Evolutionary conservation across 1,139 yeast species (phyloP).

Genomic region (Kodamaea anthophila): DNA sequence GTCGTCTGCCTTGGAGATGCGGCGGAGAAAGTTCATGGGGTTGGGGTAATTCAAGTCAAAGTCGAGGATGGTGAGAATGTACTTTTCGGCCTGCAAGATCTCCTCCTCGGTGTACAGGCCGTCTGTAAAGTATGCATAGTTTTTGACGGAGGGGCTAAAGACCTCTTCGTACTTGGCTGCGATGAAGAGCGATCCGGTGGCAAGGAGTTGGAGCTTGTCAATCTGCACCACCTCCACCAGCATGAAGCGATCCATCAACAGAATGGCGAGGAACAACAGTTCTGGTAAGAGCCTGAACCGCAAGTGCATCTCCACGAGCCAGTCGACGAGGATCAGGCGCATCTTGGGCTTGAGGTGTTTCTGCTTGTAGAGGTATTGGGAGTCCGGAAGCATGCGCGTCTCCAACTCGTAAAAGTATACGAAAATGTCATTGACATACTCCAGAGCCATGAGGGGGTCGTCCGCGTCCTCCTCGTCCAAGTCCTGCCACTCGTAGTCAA

Average conservation of each 20-base stretch:
- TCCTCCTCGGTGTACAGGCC: conserved; percentile 81
- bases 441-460: conserved; percentile 94
- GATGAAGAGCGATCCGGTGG: conserved; percentile 83
- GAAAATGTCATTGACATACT: conserved; percentile 84
- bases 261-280: conserved; percentile 81
- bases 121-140: conserved; percentile 85
- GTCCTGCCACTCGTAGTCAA: conserved; percentile 76
- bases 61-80: conserved; percentile 65
- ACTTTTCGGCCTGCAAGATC: conserved; percentile 81
- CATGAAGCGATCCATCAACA: conserved; percentile 87
- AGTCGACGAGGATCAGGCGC: conserved; percentile 87
- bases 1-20: conserved; percentile 92
- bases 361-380: conserved; percentile 69
- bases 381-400: conserved; percentile 68
- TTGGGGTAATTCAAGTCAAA: conserved; percentile 86
- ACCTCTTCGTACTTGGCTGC: conserved; percentile 97
- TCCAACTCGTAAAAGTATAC: conserved; percentile 73
- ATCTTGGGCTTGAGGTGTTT: conserved; percentile 74
- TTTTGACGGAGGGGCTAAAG: conserved; percentile 80
- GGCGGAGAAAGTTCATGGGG: conserved; percentile 88
- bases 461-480: conserved; percentile 84
- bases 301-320: conserved; percentile 91
- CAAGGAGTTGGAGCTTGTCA: conserved; percentile 81
- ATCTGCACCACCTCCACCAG: conserved; percentile 74
- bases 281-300: conserved; percentile 86